Evolutionary conservation across 768 basidiomycete genomes (phyloP).

Genomic region (Nevesoporus exiguus): DNA sequence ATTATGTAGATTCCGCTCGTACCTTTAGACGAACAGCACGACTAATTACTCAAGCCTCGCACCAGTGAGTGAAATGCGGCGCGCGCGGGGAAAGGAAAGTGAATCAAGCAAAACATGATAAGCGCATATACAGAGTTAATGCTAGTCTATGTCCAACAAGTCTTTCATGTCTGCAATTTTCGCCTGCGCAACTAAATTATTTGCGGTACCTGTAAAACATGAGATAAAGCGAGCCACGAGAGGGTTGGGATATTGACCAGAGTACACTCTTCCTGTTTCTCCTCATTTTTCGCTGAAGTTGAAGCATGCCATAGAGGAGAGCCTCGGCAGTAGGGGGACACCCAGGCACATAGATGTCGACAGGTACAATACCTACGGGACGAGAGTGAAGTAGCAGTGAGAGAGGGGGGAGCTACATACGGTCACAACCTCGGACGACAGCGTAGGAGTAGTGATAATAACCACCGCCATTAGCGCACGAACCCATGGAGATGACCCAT

Average conservation of each 20-base stretch:
- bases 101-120: conserved; percentile 6
- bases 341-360: conserved; percentile 97
- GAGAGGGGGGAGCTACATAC: conserved; percentile 44
- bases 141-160: conserved; percentile 24
- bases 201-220: conserved; percentile 26
- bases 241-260: conserved; percentile 51
- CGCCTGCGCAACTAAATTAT: conserved; percentile 4
- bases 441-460: conserved; percentile 99
- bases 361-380: conserved; percentile 85
- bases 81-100: not conserved
- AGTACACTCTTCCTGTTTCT: conserved; percentile 80
- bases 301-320: conserved; percentile 92
- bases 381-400: conserved; percentile 8
- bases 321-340: conserved; percentile 97
- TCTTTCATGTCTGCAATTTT: conserved; percentile 4
- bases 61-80: conserved; percentile 1
- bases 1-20: conserved; percentile 1
- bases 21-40: not conserved
- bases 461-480: conserved; percentile 97
- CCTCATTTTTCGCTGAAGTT: conserved; percentile 95
- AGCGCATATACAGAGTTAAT: conserved; percentile 19
- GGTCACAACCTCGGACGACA: conserved; percentile 96
- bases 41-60: not conserved
- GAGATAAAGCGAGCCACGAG: not conserved
- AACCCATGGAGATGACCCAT: conserved; percentile 99